Evolutionary conservation across 2,329 filamentous ascomycete species (phyloP).

Genomic region (Fusarium setosum): DNA sequence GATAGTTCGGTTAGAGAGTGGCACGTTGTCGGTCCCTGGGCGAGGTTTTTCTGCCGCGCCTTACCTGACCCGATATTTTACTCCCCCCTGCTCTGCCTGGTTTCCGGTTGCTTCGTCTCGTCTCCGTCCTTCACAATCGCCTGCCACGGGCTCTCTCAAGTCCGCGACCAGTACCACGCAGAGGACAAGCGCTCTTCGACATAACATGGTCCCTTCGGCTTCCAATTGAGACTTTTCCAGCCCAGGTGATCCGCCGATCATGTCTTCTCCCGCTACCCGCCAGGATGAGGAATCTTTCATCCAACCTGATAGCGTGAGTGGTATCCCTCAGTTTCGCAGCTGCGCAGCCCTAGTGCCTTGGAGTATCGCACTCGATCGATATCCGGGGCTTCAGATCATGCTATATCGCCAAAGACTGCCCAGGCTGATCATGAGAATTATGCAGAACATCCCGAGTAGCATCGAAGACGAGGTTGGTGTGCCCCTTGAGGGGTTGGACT

Average conservation of each 20-base stretch:
- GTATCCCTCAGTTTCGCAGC: neutral
- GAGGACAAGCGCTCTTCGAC: neutral
- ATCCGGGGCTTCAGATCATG: neutral
- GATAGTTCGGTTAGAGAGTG: neutral
- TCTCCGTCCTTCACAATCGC: neutral
- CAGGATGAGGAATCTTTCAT: constrained; percentile 26
- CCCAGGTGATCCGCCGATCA: neutral
- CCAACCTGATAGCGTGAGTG: constrained; percentile 26
- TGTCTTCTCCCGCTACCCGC: neutral
- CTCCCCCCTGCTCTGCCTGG: too few species aligned
- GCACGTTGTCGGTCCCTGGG: too few species aligned
- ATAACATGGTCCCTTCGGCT: neutral
- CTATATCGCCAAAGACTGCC: neutral
- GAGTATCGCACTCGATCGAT: too few species aligned
- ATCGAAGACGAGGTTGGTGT: constrained; percentile 35
- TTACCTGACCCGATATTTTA: too few species aligned
- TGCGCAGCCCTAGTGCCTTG: neutral
- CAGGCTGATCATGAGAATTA: constrained; percentile 2
- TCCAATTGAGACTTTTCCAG: neutral
- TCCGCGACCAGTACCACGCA: neutral
- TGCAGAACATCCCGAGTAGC: constrained; percentile 20
- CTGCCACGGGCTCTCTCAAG: neutral
- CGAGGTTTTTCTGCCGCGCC: too few species aligned
- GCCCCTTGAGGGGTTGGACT: neutral
- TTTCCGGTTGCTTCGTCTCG: neutral